Base-by-base conservation (phyloP, 2,329 filamentous ascomycete genomes). In the Ilyonectria robusta region DNA sequence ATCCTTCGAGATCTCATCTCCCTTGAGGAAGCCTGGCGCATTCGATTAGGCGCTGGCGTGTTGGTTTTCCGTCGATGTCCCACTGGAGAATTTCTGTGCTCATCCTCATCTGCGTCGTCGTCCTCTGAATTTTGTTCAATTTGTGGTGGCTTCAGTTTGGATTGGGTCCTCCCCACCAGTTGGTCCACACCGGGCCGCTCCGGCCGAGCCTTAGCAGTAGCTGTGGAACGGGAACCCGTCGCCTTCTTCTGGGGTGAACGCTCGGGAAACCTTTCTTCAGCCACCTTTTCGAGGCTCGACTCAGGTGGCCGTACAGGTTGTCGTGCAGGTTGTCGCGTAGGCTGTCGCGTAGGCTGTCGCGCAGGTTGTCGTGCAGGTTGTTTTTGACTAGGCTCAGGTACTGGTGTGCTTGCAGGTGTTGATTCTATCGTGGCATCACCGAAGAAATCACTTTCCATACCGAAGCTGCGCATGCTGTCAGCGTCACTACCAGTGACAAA, bases 361-460 rank as follows among this genome's bases (percentile, higher is more conserved):
- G 10, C 42, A 47, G 46, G 13, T 37, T 44, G 68, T 19, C 57
- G 35, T 6, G 42, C 29, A 15, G 26, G 17, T 54, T 58, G 50
- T 29, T 40, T 68, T 54, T 58, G 50, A 29, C 46, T 68, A 8
- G 44, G 37, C 31, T 58, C 65, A 7, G 56, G 46, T 5, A 33
- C 62, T 23, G 63, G 68, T 15, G 59, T 59, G 15, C 33, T 57
- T 17, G 62, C 68, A 44, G 77, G 73, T 5, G 77, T 74, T 48
- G 78, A 78, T 56, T 62, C 74, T 75, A 82, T 81, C 65, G 77
- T 78, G n/a, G 81, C 81, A 68, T 81, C 76, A 31, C 75, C 78
- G 62, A 77, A 82, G 50, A 73, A 78, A 55, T 81, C 78, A 57
- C 76, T 80, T 66, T 82, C 81, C 33, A 79, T 73, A 3, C 61